phyloP scores from a whole-genome alignment of 108 stramenopile species.

The Aurantiochytrium sp. region DNA sequence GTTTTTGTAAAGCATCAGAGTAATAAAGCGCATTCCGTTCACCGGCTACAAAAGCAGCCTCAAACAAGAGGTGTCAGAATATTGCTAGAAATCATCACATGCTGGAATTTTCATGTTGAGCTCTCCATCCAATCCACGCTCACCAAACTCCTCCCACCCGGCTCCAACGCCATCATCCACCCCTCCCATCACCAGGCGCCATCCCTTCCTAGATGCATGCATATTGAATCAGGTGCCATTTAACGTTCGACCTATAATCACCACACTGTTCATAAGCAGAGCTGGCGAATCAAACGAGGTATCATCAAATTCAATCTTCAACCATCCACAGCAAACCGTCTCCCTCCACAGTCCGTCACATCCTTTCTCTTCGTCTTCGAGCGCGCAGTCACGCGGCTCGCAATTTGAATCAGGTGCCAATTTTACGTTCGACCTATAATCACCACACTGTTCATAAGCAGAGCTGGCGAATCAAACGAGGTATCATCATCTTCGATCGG shows the following conservation, averaged over 20 bases:
- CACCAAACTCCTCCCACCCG: background rate
- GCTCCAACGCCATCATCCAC: too few species aligned
- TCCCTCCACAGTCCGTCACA: too few species aligned
- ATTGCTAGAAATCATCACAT: background rate
- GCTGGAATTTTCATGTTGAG: background rate
- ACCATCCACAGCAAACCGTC: too few species aligned
- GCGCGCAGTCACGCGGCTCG: too few species aligned
- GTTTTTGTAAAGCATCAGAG: background rate
- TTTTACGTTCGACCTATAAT: background rate
- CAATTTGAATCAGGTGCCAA: background rate
- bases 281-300: background rate
- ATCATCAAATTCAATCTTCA: background rate
- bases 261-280: background rate
- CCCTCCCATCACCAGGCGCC: background rate
- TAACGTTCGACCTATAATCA: background rate
- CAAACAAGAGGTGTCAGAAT: slow-evolving; percentile 5
- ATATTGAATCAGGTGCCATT: background rate
- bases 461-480: background rate
- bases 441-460: background rate
- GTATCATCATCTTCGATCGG: background rate
- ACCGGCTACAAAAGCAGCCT: background rate
- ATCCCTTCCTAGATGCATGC: background rate
- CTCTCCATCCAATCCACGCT: background rate
- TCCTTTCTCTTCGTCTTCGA: too few species aligned
- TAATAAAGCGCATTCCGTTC: background rate